Conservation (phyloP, 1,139 yeast genomes). For the Wickerhamiella pararugosa region DNA sequence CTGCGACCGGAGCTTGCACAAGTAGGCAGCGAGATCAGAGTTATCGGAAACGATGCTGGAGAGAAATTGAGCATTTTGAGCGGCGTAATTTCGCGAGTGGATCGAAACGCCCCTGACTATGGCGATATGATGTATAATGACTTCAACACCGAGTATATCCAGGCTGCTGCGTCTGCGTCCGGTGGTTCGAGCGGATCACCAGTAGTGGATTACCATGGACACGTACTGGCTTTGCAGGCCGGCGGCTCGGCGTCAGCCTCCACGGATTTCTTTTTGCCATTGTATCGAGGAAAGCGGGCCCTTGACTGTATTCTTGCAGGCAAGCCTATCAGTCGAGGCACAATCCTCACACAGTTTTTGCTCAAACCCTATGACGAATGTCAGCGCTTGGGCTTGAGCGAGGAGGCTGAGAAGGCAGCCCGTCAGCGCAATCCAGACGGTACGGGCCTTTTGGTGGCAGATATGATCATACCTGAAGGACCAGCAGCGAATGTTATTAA, state of each 20-base stretch:
- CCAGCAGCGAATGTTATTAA: constrained; percentile 62
- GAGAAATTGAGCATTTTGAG: constrained; percentile 79
- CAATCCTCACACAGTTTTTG: constrained; percentile 84
- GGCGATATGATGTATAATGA: constrained; percentile 85
- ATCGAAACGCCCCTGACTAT: constrained; percentile 90
- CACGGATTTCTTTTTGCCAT: constrained; percentile 82
- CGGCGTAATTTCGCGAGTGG: constrained; percentile 80
- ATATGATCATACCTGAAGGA: constrained; percentile 70
- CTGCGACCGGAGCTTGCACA: constrained; percentile 70
- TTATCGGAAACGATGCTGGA: constrained; percentile 94
- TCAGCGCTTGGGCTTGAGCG: constrained; percentile 66
- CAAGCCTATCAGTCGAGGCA: constrained; percentile 56
- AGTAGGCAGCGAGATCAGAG: constrained; percentile 85
- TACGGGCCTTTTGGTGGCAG: constrained; percentile 76
- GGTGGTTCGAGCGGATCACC: constrained; percentile 97
- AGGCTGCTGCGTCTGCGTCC: constrained; percentile 91
- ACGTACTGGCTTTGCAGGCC: constrained; percentile 84
- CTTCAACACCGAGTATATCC: constrained; percentile 89
- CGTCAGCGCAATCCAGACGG: constrained; percentile 56
- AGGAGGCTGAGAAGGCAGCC: constrained; percentile 57
- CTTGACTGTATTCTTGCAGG: constrained; percentile 51
- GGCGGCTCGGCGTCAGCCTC: constrained; percentile 89
- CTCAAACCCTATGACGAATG: constrained; percentile 84
- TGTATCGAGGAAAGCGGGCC: constrained; percentile 71
- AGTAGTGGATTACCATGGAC: constrained; percentile 74